Base-by-base conservation (phyloP, 1,284 basidiomycete species). In the Irpex lacteus region DNA sequence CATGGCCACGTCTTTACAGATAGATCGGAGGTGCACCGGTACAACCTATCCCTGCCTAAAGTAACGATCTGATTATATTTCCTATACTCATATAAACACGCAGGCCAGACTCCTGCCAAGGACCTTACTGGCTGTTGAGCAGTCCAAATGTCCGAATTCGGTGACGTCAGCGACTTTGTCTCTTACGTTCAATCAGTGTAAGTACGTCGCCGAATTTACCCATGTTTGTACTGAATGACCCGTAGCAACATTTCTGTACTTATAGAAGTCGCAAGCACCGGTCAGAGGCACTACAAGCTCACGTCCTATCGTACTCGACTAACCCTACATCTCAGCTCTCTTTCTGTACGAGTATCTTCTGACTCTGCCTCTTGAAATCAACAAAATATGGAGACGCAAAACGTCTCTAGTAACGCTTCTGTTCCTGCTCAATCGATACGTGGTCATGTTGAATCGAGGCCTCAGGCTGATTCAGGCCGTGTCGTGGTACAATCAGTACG, bases 381-480 rank as follows among this genome's bases (percentile, higher is more conserved):
- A 54, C 19, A 21, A 32, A 19, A 54, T 54, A 19, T 54, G 52
- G 52, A 19, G 26, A 54, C 52, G 52, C 19, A 19, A 32, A 18
- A 11, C 18, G 8, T 13, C 26, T 54, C 8, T 54, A 11, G 26
- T 19, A 9, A 54, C 55, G 26, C 6, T 57, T 15, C 26, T 38
- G 9, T 57, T 57, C 21, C 15, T 57, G 13, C 52, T 57, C 55
- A 57, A 57, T 34, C 55, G 55, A 60, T 72, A 69, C 47, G 66
- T 62, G 55, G 66, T 66, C 6, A 36, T 71, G 21, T 21, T 67
- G n/a, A 60, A 63, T 60, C 67, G 67, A 26, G 60, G 68, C 5
- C 37, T 64, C 9, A 61, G 69, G 6, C 60, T 65, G n/a, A 56
- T 70, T 13, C 66, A 67, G 26, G 57, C 64, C 0, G 54, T 66